A percentile compares a stretch with the other conserved stretches of the same genome.
These are phyloP conservation scores for Candida ulmi DNA, from an alignment of 805 yeast genomes.

Conservation along the genomic window DNA sequence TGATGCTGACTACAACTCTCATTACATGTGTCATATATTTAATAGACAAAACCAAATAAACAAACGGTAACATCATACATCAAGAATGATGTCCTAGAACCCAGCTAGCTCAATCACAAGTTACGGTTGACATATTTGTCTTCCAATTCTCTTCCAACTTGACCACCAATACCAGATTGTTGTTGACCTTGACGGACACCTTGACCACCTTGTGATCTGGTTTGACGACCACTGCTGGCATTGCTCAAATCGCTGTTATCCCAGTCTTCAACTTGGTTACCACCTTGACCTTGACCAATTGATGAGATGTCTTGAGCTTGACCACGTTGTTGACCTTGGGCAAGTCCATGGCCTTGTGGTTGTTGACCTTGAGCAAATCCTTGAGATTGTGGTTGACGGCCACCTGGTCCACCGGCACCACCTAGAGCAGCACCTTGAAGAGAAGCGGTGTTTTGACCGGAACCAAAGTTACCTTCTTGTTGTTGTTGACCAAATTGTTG, in stretches of 20 bases:
- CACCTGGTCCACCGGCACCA: neutral
- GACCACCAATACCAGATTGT: conserved; percentile 11
- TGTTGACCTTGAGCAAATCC: too few relatives aligned
- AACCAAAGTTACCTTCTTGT: neutral
- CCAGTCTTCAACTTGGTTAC: neutral
- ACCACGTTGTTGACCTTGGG: too few relatives aligned
- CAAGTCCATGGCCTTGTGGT: too few relatives aligned
- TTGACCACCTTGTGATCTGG: neutral
- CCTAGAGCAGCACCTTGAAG: neutral
- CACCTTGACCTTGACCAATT: neutral
- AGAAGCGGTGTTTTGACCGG: too few relatives aligned
- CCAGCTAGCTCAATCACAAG: conserved; percentile 7
- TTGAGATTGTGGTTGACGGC: conserved; percentile 16
- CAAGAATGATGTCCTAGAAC: too few relatives aligned
- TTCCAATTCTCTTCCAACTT: conserved; percentile 20
- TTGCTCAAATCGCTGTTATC: neutral
- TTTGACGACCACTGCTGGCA: neutral
- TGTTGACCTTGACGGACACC: conserved; percentile 5
- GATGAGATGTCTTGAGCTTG: conserved; percentile 3
- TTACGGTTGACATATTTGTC: conserved; percentile 23
- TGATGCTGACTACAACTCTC: too few relatives aligned
- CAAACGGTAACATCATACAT: neutral
- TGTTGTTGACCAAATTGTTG: neutral
- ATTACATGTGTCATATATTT: too few relatives aligned
- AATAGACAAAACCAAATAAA: neutral